Evolutionary conservation across 2,329 filamentous ascomycete genomes (phyloP), one percentile per base, ranked within the genome.

Genomic region (Colletotrichum musae): DNA sequence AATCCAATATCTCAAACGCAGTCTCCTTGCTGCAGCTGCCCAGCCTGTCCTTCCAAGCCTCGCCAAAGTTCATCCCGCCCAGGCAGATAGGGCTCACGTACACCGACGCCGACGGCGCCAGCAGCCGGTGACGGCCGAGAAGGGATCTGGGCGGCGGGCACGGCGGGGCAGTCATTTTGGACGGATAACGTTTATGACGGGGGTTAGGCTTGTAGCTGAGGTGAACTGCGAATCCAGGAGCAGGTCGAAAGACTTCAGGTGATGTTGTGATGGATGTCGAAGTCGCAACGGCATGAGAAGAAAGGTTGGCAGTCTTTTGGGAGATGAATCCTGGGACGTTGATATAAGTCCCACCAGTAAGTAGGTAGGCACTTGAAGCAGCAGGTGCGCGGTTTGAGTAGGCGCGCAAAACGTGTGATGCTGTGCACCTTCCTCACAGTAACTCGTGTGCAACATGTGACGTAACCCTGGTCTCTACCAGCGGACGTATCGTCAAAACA

Each of bases 1-100:
- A 82, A 72, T 91, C 88, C 1, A 91, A 81, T 5, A 92, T 81
- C 52, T 83, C 81, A 73, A 91, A 90, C 0, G 85, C 78, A 16
- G 80, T 75, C 47, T 86, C 83, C 74, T 90, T 89, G 75, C 81
- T 80, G 78, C 87, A 86, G 58, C 82, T 81, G 12, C 88, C 87
- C 80, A 89, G 81, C n/a, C 78, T 72, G 0, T 75, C 66, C 13
- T 72, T 75, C 82, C 84, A 86, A 4, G 82, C 80, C 13, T 80
- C 76, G 16, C 86, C 86, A 66, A 87, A 80, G 64, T 80, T 84
- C 86, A 88, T 88, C 59, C 81, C 85, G 36, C 87, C 86, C 2
- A 89, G 80, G 43, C 77, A 77, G 21, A 88, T 78, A 1, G 85
- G 86, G 6, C 84, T 87, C 4, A 88, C 86, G 26, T 84, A 81